Evolutionary conservation across 768 basidiomycete species (phyloP).

Genomic region (Kwoniella sp.): DNA sequence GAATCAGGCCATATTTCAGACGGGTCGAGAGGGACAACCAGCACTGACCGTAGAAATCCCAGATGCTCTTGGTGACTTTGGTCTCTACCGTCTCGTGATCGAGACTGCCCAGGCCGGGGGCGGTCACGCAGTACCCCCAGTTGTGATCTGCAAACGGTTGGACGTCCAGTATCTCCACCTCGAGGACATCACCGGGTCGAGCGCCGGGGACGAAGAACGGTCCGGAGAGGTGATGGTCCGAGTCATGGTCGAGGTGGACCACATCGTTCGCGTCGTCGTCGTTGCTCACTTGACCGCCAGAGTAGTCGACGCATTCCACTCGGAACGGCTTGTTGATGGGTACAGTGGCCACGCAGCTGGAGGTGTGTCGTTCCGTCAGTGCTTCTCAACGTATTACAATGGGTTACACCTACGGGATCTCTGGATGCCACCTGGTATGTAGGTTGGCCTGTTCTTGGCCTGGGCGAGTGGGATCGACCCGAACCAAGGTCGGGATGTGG

Average conservation of each 20-base stretch:
- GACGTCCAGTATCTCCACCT: slow-evolving; percentile 69
- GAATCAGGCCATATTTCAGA: not conserved
- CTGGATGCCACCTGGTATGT: slow-evolving; percentile 30
- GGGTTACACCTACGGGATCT: slow-evolving; percentile 20
- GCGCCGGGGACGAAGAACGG: slow-evolving; percentile 71
- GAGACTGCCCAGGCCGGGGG: slow-evolving; percentile 55
- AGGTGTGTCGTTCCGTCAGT: no score
- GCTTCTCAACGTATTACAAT: no score
- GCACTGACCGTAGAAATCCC: slow-evolving; percentile 60
- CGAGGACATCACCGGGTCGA: slow-evolving; percentile 72
- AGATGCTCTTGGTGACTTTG: slow-evolving; percentile 70
- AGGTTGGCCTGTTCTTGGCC: slow-evolving; percentile 18
- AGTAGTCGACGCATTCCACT: slow-evolving; percentile 30
- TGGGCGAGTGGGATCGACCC: slow-evolving; percentile 13
- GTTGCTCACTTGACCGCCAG: slow-evolving; percentile 26
- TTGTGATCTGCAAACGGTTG: slow-evolving; percentile 5
- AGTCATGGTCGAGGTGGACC: slow-evolving; percentile 23
- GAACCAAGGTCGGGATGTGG: slow-evolving; percentile 21
- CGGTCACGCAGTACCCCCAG: slow-evolving; percentile 69
- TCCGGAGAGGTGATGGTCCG: slow-evolving; percentile 70
- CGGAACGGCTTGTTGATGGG: slow-evolving; percentile 17
- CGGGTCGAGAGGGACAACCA: no score
- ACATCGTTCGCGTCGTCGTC: slow-evolving; percentile 27
- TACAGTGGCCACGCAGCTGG: slow-evolving; percentile 24
- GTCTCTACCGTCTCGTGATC: slow-evolving; percentile 55